A percentile compares a stretch with the other conserved stretches of the same genome.
These are phyloP conservation scores for Danielozyma ontarioensis DNA, from an alignment of 805 yeast species.

Conservation along the genomic window DNA sequence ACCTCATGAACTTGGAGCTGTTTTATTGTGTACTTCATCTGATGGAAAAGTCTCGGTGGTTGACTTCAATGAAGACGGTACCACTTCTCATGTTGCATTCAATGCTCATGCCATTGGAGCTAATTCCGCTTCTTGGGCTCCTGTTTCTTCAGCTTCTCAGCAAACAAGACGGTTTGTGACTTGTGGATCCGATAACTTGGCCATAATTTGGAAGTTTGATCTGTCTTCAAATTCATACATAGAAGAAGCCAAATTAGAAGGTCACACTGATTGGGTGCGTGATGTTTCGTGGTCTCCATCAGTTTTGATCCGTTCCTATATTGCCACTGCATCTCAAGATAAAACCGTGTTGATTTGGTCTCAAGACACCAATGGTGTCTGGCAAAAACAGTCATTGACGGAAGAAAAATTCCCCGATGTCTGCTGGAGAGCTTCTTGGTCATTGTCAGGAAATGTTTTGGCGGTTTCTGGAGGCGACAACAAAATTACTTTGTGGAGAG, in stretches of 20 bases:
- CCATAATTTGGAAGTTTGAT: constrained; percentile 82
- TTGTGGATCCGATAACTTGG: constrained; percentile 93
- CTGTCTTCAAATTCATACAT: constrained; percentile 51
- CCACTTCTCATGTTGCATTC: constrained; percentile 56
- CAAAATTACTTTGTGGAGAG: constrained; percentile 95
- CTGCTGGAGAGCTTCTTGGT: constrained; percentile 98
- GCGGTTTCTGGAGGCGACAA: constrained; percentile 97
- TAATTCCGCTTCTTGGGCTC: constrained; percentile 95
- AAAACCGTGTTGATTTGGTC: constrained; percentile 94
- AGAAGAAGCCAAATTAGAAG: constrained; percentile 73
- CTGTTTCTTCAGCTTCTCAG: constrained; percentile 37
- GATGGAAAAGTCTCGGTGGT: constrained; percentile 91
- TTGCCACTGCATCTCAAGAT: constrained; percentile 97
- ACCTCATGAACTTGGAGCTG: constrained; percentile 94
- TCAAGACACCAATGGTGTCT: constrained; percentile 61
- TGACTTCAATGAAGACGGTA: constrained; percentile 87
- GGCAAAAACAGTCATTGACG: constrained; percentile 77
- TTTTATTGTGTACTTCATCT: constrained; percentile 82
- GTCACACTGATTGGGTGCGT: constrained; percentile 97
- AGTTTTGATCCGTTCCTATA: constrained; percentile 75
- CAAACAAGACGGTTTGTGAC: constrained; percentile 75
- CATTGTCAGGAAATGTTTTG: constrained; percentile 88
- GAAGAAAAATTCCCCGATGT: constrained; percentile 91
- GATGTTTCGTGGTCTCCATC: constrained; percentile 99
- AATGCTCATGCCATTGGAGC: constrained; percentile 92